Conservation (phyloP, 2,329 filamentous ascomycete genomes). For the Talaromyces verruculosus region DNA sequence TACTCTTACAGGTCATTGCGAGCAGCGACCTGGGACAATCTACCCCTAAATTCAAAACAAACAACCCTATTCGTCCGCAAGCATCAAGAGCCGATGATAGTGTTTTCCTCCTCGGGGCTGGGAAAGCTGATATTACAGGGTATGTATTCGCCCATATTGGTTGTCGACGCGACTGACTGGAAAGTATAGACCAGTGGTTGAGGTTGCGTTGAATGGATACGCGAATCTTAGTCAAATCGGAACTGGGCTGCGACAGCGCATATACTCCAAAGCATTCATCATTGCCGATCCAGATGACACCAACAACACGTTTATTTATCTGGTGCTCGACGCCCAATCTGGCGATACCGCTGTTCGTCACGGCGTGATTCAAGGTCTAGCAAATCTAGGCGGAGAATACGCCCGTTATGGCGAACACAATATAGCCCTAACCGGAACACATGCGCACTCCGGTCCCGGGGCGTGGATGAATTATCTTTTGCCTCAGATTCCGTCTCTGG, state of each 20-base stretch:
- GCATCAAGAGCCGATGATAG: slow-evolving; percentile 28
- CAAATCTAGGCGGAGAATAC: slow-evolving; percentile 68
- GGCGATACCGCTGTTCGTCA: slow-evolving; percentile 86
- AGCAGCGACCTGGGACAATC: slow-evolving; percentile 21
- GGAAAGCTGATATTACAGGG: slow-evolving; percentile 73
- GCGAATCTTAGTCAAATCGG: slow-evolving; percentile 81
- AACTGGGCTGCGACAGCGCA: slow-evolving; percentile 77
- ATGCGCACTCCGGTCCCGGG: slow-evolving; percentile 87
- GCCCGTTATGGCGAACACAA: slow-evolving; percentile 75
- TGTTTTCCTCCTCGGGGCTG: slow-evolving; percentile 65
- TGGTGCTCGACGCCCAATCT: slow-evolving; percentile 82
- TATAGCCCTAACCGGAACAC: slow-evolving; percentile 85
- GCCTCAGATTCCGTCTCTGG: slow-evolving; percentile 83
- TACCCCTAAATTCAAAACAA: neutral
- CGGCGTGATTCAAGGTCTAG: slow-evolving; percentile 77
- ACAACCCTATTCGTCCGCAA: neutral
- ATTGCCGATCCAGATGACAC: slow-evolving; percentile 67
- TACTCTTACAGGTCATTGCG: slow-evolving; percentile 36
- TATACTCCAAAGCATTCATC: slow-evolving; percentile 89
- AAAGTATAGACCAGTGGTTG: slow-evolving; percentile 69
- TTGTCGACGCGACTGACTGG: neutral
- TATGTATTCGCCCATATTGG: slow-evolving; percentile 32
- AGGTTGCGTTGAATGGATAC: slow-evolving; percentile 90
- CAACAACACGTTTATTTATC: slow-evolving; percentile 75
- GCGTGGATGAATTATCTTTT: slow-evolving; percentile 94